Base-by-base conservation (phyloP, 495 filamentous ascomycete genomes). In the Niebla homalea region DNA sequence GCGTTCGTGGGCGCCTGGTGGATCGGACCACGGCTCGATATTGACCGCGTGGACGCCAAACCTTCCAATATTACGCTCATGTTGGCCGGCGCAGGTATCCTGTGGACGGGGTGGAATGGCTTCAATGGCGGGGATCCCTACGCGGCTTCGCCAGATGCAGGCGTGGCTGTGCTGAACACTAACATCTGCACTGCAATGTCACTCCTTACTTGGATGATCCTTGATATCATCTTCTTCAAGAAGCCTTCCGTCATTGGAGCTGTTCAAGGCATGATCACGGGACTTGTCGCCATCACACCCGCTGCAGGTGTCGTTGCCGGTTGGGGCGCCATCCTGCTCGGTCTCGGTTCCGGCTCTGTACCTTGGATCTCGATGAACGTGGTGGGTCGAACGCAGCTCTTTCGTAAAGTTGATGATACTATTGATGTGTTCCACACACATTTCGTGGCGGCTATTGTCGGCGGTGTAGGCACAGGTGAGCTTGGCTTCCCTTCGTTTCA, bases 21-120 rank as follows among this genome's bases (percentile, higher is more conserved):
- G 71, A 64, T 78, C 49, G 74, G 74, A 2, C 72, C 73, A 4
- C 68, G 74, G n/a, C 57, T 74, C 5, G 60, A 67, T 41, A 51
- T 64, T 11, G 74, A 78, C 55, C 67, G 68, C 16, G 72, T 75
- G 25, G 68, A 70, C 48, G 70, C 69, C 51, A 63, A 60, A 16
- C 74, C 74, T 1, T 75, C 76, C 64, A 78, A 75, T 55, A 64
- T 75, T 41, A 51, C 71, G 14, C 62, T 70, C 23, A 67, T 73
- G 54, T 52, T 78, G 25, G 64, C 73, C 23, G 74, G 74, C 32
- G 73, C 73, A 3, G 74, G 74, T 25, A 72, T 78, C 35, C 67
- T 78, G n/a, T 78, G 74, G 74, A 64, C 73, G 26, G 73, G 74
- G 57, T 77, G 74, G 74, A 76, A 76, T 61, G 74, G 74, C 25